phyloP scores from a whole-genome alignment of 1,284 basidiomycete species.

The Trichosporon ovoides region DNA sequence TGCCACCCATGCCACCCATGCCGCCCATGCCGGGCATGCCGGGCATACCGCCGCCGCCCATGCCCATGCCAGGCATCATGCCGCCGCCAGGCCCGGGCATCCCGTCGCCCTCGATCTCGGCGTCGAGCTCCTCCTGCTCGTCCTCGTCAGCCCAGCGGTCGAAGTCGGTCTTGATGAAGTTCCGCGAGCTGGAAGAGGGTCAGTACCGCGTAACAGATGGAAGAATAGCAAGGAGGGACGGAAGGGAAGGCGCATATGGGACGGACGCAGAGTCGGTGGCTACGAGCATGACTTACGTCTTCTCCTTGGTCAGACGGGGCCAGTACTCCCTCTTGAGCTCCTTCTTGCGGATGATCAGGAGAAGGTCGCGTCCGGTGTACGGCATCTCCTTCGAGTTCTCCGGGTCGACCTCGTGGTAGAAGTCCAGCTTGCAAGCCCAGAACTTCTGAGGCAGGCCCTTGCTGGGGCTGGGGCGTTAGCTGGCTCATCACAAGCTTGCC shows the following conservation, averaged over 20 bases:
- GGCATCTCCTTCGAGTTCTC: constrained; percentile 63
- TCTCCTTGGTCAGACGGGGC: constrained; percentile 83
- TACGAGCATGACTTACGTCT: constrained; percentile 53
- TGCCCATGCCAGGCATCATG: constrained; percentile 38
- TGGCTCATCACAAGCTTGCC: neutral
- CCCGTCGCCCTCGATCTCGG: neutral
- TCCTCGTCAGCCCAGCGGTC: constrained; percentile 85
- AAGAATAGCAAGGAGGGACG: neutral
- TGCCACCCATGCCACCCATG: constrained; percentile 26
- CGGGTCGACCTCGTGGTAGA: constrained; percentile 66
- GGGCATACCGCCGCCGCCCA: constrained; percentile 20
- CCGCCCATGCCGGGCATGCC: constrained; percentile 40
- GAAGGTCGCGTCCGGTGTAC: constrained; percentile 63
- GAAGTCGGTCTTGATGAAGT: constrained; percentile 86
- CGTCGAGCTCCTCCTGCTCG: constrained; percentile 65
- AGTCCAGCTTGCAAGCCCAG: constrained; percentile 66
- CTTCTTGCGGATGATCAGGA: constrained; percentile 72
- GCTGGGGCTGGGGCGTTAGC: constrained; percentile 45
- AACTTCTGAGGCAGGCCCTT: constrained; percentile 59
- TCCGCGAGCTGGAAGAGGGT: constrained; percentile 52
- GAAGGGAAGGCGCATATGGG: no score
- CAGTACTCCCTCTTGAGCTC: constrained; percentile 70
- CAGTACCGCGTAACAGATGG: neutral
- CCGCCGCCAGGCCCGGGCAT: constrained; percentile 15
- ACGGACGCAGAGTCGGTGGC: no score